Evolutionary conservation across 352 stramenopile species (phyloP).

Genomic region (Thalassiosira ordinaria): DNA sequence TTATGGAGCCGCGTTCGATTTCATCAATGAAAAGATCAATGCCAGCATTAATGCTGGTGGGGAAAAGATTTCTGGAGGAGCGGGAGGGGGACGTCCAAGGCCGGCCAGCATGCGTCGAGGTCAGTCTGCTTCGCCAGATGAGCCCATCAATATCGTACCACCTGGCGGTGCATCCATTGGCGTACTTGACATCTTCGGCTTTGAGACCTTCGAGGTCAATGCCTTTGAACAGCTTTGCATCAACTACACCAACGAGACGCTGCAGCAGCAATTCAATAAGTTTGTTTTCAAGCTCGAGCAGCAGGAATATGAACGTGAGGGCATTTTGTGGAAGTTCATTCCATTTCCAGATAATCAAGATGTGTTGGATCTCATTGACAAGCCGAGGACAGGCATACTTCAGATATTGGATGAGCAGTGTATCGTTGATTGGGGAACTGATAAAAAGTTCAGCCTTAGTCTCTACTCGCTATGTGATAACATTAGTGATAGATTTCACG

Average conservation of each 20-base stretch:
- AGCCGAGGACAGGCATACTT: slow-evolving; percentile 84
- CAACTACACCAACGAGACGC: slow-evolving; percentile 90
- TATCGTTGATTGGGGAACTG: slow-evolving; percentile 84
- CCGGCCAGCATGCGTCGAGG: slow-evolving; percentile 3
- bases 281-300: slow-evolving; percentile 98
- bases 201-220: slow-evolving; percentile 96
- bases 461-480: slow-evolving; percentile 76
- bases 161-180: slow-evolving; percentile 33
- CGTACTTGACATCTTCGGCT: slow-evolving; percentile 96
- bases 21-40: slow-evolving; percentile 94
- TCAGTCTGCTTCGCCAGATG: not conserved
- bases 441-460: slow-evolving; percentile 79
- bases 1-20: slow-evolving; percentile 95
- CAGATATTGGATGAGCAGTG: slow-evolving; percentile 97
- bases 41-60: slow-evolving; percentile 77
- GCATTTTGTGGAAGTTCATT: slow-evolving; percentile 95
- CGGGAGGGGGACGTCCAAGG: slow-evolving; percentile 63
- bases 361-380: slow-evolving; percentile 94
- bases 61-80: too few species aligned
- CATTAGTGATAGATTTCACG: slow-evolving; percentile 71
- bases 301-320: slow-evolving; percentile 96
- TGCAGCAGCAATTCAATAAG: slow-evolving; percentile 92
- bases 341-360: slow-evolving; percentile 96
- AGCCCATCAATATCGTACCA: slow-evolving; percentile 49
- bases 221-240: slow-evolving; percentile 90